A percentile compares a stretch with the other conserved stretches of the same genome.
phyloP scores from a whole-genome alignment of 495 filamentous ascomycete species.

The Parmelia sp. region DNA sequence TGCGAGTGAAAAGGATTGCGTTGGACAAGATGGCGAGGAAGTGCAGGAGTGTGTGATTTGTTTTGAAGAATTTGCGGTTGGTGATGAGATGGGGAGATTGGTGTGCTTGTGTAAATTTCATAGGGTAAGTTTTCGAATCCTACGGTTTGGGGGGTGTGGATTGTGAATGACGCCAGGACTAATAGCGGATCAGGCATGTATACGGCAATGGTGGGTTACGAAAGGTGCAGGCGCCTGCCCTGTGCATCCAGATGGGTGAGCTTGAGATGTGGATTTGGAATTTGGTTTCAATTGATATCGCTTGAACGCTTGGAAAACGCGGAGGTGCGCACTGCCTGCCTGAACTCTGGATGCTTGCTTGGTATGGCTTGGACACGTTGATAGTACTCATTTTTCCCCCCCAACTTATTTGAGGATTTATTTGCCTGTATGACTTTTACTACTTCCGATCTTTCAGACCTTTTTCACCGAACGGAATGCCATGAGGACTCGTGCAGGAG shows the following conservation, averaged over 20 bases:
- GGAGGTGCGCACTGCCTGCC: not conserved
- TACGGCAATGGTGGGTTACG: constrained; percentile 30
- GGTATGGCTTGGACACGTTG: not conserved
- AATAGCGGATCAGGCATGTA: constrained; percentile 20
- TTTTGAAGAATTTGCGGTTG: constrained; percentile 89
- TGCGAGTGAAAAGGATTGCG: constrained; percentile 88
- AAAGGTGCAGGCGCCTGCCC: constrained; percentile 28
- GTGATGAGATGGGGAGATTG: constrained; percentile 72
- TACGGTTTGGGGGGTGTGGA: not conserved
- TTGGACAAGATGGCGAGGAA: constrained; percentile 53
- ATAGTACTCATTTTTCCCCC: not conserved
- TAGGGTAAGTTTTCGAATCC: constrained; percentile 45
- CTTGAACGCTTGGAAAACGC: not conserved
- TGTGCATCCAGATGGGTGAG: constrained; percentile 25
- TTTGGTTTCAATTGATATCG: not conserved
- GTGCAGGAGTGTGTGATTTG: constrained; percentile 83
- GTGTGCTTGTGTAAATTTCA: constrained; percentile 96
- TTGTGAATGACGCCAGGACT: not conserved
- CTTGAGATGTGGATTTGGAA: not conserved
- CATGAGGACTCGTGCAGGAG: not conserved
- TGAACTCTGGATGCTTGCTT: not conserved
- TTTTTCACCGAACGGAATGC: not conserved
- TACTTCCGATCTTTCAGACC: not conserved
- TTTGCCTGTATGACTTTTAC: not conserved
- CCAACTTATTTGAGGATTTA: not conserved